Evolutionary conservation across 331 rosid genomes (phyloP).

Genomic region (Telfairia occidentalis): DNA sequence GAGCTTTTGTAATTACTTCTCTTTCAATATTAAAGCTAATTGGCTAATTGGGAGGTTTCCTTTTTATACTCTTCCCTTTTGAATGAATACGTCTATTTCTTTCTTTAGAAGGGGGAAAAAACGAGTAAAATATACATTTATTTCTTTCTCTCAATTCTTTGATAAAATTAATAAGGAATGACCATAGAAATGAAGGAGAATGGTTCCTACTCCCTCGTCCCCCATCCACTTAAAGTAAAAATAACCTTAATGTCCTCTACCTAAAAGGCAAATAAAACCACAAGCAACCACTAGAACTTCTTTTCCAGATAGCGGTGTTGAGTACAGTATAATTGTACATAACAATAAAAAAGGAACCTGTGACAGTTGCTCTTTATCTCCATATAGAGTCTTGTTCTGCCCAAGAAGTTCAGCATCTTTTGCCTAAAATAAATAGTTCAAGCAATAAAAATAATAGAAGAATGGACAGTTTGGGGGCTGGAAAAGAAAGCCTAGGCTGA

Average conservation of each 20-base stretch:
- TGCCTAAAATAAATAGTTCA: conserved; percentile 34
- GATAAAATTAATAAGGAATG: neutral
- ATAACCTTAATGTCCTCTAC: neutral
- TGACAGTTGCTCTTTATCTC: conserved; percentile 80
- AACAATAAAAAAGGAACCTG: conserved; percentile 38
- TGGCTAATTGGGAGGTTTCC: neutral
- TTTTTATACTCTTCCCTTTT: neutral
- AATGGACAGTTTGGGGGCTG: neutral
- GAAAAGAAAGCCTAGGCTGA: conserved; percentile 17
- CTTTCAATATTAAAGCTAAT: neutral
- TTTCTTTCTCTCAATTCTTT: neutral
- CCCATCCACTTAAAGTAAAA: neutral
- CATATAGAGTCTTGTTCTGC: conserved; percentile 78
- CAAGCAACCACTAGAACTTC: neutral
- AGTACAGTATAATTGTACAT: neutral
- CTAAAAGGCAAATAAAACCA: neutral
- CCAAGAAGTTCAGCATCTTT: conserved; percentile 83
- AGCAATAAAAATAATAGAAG: conserved; percentile 12
- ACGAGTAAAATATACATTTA: neutral
- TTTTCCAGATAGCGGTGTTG: neutral
- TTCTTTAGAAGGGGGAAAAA: neutral
- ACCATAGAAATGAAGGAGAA: neutral
- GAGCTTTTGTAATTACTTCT: neutral
- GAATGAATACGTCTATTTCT: neutral
- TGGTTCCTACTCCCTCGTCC: neutral